phyloP scores from a whole-genome alignment of 1,139 yeast genomes.

The Geotrichum citri-aurantii region DNA sequence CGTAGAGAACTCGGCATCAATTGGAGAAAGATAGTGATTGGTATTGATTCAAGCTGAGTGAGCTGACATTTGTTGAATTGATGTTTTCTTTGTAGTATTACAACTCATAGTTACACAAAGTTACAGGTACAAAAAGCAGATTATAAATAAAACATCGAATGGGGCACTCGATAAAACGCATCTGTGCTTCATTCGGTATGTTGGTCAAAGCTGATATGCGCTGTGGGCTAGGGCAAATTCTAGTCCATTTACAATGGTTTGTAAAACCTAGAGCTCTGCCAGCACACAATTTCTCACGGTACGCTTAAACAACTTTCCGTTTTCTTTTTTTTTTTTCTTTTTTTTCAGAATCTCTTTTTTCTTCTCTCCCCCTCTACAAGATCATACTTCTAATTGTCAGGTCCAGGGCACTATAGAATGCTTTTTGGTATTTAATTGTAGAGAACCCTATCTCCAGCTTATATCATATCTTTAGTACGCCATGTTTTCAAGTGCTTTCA shows the following conservation, averaged over 20 bases:
- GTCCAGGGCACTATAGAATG: background rate
- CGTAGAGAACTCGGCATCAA: too few relatives aligned
- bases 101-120: too few relatives aligned
- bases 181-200: background rate
- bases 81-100: too few relatives aligned
- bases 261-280: background rate
- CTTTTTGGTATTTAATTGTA: background rate
- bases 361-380: background rate
- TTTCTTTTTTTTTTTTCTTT: background rate
- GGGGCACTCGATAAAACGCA: background rate
- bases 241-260: background rate
- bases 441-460: slow-evolving; percentile 47
- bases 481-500: slow-evolving; percentile 26
- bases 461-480: slow-evolving; percentile 55
- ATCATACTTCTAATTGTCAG: background rate
- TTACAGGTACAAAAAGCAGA: too few relatives aligned
- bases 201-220: background rate
- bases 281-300: background rate
- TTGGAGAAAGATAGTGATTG: too few relatives aligned
- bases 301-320: background rate
- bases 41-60: too few relatives aligned
- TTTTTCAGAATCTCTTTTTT: background rate
- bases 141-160: too few relatives aligned
- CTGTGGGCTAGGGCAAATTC: background rate
- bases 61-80: too few relatives aligned